phyloP scores from a whole-genome alignment of 192 early-diverging fungal genomes.

The Phlyctochytrium planicorne region DNA sequence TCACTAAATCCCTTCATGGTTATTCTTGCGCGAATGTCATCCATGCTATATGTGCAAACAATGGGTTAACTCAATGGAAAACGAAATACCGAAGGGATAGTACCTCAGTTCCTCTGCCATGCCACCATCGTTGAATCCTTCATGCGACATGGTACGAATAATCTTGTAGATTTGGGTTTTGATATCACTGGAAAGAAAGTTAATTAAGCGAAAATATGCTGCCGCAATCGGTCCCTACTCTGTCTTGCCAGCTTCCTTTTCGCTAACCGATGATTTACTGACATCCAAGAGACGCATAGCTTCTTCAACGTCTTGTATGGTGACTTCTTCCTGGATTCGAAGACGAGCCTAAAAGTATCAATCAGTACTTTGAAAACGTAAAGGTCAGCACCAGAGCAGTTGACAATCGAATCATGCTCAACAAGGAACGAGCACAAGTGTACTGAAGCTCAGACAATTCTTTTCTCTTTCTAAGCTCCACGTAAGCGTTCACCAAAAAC shows the following conservation, averaged over 20 bases:
- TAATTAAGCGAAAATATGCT: constrained; percentile 22
- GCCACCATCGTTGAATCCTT: constrained; percentile 41
- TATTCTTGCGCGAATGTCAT: constrained; percentile 69
- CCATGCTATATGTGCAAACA: constrained; percentile 40
- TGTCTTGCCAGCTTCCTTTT: constrained; percentile 53
- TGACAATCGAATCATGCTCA: constrained; percentile 82
- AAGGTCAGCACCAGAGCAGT: constrained; percentile 57
- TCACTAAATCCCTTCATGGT: constrained; percentile 76
- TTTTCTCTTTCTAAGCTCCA: constrained; percentile 61
- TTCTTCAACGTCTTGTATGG: constrained; percentile 79
- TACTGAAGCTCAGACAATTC: constrained; percentile 66
- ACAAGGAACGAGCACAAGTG: constrained; percentile 79
- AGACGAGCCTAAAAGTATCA: constrained; percentile 63
- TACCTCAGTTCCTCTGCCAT: constrained; percentile 53
- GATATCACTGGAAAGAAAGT: constrained; percentile 50
- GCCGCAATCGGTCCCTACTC: neutral
- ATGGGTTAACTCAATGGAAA: neutral
- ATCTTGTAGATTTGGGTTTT: constrained; percentile 71
- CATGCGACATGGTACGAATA: constrained; percentile 70
- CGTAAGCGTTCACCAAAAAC: constrained; percentile 86
- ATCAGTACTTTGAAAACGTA: neutral
- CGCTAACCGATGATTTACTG: constrained; percentile 79
- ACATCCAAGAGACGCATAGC: constrained; percentile 87
- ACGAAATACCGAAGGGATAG: constrained; percentile 9
- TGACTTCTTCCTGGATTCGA: constrained; percentile 66